Base-by-base conservation (phyloP, 2,329 filamentous ascomycete genomes). In the Pyricularia sp. region DNA sequence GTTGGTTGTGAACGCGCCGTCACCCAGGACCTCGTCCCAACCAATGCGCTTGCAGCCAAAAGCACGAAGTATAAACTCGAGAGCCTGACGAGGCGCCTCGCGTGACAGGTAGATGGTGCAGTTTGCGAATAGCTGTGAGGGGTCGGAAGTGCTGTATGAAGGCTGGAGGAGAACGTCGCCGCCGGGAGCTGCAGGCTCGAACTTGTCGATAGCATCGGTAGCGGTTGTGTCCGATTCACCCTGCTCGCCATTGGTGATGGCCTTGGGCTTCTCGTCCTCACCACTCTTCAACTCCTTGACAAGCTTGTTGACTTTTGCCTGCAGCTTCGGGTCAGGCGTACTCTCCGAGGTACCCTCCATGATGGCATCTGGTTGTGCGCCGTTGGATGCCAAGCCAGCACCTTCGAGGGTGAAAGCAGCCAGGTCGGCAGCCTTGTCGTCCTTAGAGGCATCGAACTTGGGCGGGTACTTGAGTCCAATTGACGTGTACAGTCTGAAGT, bases 31-130 rank as follows among this genome's bases (percentile, higher is more conserved):
- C 35, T 86, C 83, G 73, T 97, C 93, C 94, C 94, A 99, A 57
- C 93, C 94, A 70, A 99, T 88, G 60, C 93, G 86, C 80, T 93
- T 96, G 81, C 93, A 97, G 68, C 94, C 94, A 73, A 97, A 99
- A 3, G 93, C 85, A 73, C 93, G 89, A 64, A 99, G 84, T 65
- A 99, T 84, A 73, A 99, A 96, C 75, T 99, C 94, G 26, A 99
- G 81, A 2, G 94, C 87, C 69, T 92, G 89, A 69, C 93, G 86
- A 16, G 94, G 94, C 3, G 93, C 93, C 78, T 99, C 94, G 71
- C 94, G 89, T 49, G 93, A 96, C 59, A 99, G 84, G 78, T 88
- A 99, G 78, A 99, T 87, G 35, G 92, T 96, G 76, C 89, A 93
- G 67, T 91, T 88, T 35, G 90, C 85, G 76, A 97, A 97, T 49